Evolutionary conservation across 352 stramenopile genomes (phyloP).

Genomic region (Phytopythium montanum): DNA sequence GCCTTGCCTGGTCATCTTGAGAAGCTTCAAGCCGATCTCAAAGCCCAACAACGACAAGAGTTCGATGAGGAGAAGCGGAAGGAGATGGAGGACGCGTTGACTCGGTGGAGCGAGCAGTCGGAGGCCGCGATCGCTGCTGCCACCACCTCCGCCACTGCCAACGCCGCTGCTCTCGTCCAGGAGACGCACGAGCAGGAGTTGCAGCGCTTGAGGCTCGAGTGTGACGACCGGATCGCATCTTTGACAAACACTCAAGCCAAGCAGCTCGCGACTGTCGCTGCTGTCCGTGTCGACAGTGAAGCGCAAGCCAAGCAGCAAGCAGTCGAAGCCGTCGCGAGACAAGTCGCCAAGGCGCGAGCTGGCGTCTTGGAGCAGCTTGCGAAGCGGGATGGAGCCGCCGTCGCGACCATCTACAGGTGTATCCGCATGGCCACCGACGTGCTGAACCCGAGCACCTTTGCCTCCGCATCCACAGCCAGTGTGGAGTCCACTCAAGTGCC

Average conservation of each 20-base stretch:
- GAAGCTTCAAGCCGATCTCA: not conserved
- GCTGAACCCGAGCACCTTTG: constrained; percentile 42
- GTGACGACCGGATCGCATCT: not conserved
- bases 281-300: constrained; percentile 1
- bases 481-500: not conserved
- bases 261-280: not conserved
- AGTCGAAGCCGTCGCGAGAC: not conserved
- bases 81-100: constrained; percentile 1
- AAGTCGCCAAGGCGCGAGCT: constrained; percentile 14
- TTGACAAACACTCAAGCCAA: not conserved
- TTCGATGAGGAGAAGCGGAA: constrained; percentile 3
- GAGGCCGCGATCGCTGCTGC: constrained; percentile 1
- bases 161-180: not conserved
- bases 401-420: constrained; percentile 61
- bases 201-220: not conserved
- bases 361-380: constrained; percentile 48
- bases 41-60: not conserved
- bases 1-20: not conserved
- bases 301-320: not conserved
- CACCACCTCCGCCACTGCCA: not conserved
- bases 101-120: not conserved
- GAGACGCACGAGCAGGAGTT: not conserved
- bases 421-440: constrained; percentile 68
- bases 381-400: constrained; percentile 52
- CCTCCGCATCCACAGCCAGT: not conserved